These are phyloP conservation scores for Punica granatum DNA, from an alignment of 345 rosid species.

Conservation along the genomic window DNA sequence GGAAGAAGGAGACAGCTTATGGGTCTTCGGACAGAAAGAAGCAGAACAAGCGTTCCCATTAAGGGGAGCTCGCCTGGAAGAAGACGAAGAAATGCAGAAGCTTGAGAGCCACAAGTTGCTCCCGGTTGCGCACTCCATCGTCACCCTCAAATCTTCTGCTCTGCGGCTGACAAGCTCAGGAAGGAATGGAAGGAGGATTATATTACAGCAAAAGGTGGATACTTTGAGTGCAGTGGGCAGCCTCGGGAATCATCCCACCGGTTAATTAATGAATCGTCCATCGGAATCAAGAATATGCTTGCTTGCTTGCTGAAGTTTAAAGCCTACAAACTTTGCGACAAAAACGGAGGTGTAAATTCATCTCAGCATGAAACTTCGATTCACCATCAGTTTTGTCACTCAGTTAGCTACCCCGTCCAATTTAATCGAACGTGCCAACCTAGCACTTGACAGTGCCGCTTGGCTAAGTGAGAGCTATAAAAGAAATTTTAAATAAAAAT, in stretches of 20 bases:
- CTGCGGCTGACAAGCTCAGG: neutral
- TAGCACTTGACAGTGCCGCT: no score
- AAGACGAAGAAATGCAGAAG: neutral
- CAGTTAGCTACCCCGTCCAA: no score
- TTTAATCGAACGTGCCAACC: no score
- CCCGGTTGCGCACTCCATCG: conserved; percentile 1
- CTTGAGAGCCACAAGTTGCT: conserved; percentile 2
- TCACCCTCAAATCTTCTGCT: neutral
- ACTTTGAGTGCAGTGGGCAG: neutral
- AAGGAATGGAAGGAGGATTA: neutral
- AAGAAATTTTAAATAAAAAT: no score
- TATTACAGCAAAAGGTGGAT: neutral
- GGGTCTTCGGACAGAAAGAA: neutral
- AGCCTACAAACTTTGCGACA: no score
- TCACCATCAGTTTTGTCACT: no score
- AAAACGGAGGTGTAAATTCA: no score
- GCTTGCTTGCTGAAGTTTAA: no score
- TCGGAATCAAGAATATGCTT: neutral
- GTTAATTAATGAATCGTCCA: neutral
- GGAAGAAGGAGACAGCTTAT: neutral
- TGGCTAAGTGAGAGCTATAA: no score
- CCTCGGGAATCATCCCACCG: neutral
- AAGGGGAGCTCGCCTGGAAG: neutral
- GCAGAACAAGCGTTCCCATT: neutral
- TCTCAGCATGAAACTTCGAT: no score